Base-by-base conservation (phyloP, 2,329 filamentous ascomycete genomes). In the Thelonectria discophora region DNA sequence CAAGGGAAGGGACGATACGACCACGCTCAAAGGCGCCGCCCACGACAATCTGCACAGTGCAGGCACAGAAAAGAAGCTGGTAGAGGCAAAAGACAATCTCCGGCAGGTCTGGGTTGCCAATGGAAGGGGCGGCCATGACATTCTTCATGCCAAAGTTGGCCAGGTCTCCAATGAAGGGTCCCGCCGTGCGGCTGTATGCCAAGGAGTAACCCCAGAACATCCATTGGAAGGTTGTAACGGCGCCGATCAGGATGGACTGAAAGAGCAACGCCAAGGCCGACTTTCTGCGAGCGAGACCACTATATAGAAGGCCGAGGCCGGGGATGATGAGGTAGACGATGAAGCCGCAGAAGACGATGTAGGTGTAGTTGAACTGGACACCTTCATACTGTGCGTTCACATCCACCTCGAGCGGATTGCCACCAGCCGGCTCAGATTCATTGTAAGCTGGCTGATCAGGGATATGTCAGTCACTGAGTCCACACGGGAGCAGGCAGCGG, bases 191-290 rank as follows among this genome's bases (percentile, higher is more conserved):
- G 39, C 74, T 69, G 51, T 74, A 65, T 52, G 81, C 80, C 10
- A 82, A 69, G 0, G 78, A 80, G 63, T 80, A 78, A n/a, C 79
- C 79, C 66, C 80, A 82, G 5, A 81, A 71, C 78, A 79, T 81
- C 72, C 78, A 81, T 64, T 81, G 79, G 34, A 81, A 77, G 9
- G 78, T 79, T 39, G 73, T 75, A 11, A 78, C 78, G 54, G 74
- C 78, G 3, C 78, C 77, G 48, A 79, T 80, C 67, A 81, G 78
- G 17, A 82, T 76, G 0, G 79, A 81, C 64, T 81, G 78, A 63
- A 81, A 77, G 6, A 82, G 73, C 75, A 81, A 79, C 1, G 79
- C 80, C 52, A 82, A 56, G 8, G 75, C 74, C 1, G 75, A 70
- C 65, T 76, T 77, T 42, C 74, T 67, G 5, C 75, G 73, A 39